Base-by-base conservation (phyloP, 257 asterid genomes). In the Solanum microdontum region DNA sequence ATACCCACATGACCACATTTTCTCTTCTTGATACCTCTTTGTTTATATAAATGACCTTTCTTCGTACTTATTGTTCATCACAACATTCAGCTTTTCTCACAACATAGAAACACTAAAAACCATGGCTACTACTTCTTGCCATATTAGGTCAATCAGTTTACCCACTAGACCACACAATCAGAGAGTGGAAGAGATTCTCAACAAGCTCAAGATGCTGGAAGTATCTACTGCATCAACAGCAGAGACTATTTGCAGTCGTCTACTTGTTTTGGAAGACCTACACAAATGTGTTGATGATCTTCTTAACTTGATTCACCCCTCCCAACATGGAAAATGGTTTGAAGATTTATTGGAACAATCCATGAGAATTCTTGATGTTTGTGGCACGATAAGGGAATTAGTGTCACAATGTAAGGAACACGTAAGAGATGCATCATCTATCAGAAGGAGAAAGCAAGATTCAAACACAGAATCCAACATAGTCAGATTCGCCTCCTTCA, bases 381-480 rank as follows among this genome's bases (percentile, higher is more conserved):
- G 92, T 86, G 88, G 88, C 17, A 75, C 32, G 2, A 39, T 86
- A 24, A 88, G 39, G 88, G 90, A 90, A 17, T 32, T 88, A 1
- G 82, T 86, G 3, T 75, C 88, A 36, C 88, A 88, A 34, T 72
- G 58, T 2, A 76, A 83, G 51, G 92, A 86, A 75, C 77, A 90
- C 28, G 84, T 86, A 5, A 90, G 90, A 85, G 90, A 88, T 86
- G 74, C 84, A 37, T 86, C 92, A 10, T 83, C 89, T 55, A 14
- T 86, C 8, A 88, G 90, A 84, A 76, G 90, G 55, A 86, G 89
- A 86, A 88, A 80, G 87, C 77, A 80, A 79, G 90, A 86, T 62
- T 77, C 86, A 72, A 88, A 86, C 83, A 30, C 43, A 30, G 88
- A 88, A 79, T 68, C 74, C 15, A 76, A 72, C 88, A 58, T 88